These are phyloP conservation scores for Aspergillus carlsbadensis DNA, from an alignment of 495 filamentous ascomycete species.

Conservation along the genomic window DNA sequence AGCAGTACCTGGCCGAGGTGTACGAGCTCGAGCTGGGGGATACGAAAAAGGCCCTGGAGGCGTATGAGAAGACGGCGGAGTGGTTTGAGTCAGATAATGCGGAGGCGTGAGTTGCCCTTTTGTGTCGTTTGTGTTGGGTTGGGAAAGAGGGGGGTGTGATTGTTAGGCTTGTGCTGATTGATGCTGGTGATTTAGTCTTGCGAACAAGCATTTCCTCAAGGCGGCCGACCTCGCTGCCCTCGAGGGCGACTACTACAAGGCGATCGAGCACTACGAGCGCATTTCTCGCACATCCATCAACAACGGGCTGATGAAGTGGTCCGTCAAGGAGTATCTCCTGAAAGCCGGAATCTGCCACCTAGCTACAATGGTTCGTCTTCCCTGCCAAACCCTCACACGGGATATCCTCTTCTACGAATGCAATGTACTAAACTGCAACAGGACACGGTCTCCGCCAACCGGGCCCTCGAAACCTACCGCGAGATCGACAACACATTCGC, in stretches of 20 bases:
- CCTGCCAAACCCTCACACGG: neutral
- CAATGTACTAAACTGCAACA: conserved; percentile 17
- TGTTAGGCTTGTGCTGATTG: neutral
- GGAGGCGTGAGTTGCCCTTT: conserved; percentile 73
- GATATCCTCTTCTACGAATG: too few relatives aligned
- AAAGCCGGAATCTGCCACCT: conserved; percentile 86
- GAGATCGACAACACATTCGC: conserved; percentile 79
- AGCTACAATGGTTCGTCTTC: conserved; percentile 55
- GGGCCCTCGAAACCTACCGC: conserved; percentile 75
- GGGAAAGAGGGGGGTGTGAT: too few relatives aligned
- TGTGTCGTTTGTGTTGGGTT: too few relatives aligned
- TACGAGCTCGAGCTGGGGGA: conserved; percentile 79
- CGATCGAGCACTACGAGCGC: conserved; percentile 77
- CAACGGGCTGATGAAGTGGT: conserved; percentile 86
- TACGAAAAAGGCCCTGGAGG: conserved; percentile 69
- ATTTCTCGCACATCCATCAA: conserved; percentile 68
- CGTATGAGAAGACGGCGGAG: conserved; percentile 75
- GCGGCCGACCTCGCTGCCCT: conserved; percentile 82
- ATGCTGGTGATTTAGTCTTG: too few relatives aligned
- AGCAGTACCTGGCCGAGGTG: conserved; percentile 81
- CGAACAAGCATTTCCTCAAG: conserved; percentile 89
- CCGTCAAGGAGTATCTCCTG: conserved; percentile 88
- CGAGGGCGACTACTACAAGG: conserved; percentile 75
- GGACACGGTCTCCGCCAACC: conserved; percentile 72
- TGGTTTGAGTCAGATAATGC: conserved; percentile 89